Percentiles rank a stretch among this genome's conserved stretches.
phyloP scores from a whole-genome alignment of 1,139 yeast genomes.

The Suhomyces kunorum region DNA sequence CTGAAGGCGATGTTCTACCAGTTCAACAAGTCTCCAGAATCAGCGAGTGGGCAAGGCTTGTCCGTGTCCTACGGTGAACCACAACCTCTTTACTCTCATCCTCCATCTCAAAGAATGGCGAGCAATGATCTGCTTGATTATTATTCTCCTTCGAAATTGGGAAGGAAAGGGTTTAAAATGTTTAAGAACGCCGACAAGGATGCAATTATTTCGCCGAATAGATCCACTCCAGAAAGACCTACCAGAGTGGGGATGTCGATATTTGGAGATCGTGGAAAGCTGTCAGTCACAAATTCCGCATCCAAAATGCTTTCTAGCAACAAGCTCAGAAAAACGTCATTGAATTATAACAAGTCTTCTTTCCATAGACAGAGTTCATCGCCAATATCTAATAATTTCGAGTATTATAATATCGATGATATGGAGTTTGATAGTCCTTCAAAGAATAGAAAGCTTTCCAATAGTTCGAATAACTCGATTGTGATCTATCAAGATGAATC shows the following conservation, averaged over 20 bases:
- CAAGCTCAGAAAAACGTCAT: conserved; percentile 19
- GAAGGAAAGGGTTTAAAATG: conserved; percentile 36
- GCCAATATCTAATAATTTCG: conserved; percentile 24
- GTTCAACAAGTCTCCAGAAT: conserved; percentile 14
- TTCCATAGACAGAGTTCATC: conserved; percentile 21
- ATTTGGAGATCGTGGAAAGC: conserved; percentile 19
- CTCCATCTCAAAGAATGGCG: conserved; percentile 5
- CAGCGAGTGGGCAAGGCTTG: neutral
- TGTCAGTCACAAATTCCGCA: conserved; percentile 3
- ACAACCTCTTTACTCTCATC: conserved; percentile 4
- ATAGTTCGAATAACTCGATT: conserved; percentile 19
- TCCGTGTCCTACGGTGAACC: neutral
- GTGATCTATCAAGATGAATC: conserved; percentile 19
- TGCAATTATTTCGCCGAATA: conserved; percentile 37
- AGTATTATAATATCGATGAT: conserved; percentile 35
- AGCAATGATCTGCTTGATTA: conserved; percentile 15
- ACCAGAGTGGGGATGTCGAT: conserved; percentile 19
- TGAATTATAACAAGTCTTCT: conserved; percentile 22
- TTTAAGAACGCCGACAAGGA: conserved; percentile 36
- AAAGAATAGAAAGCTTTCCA: conserved; percentile 34
- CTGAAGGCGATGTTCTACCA: conserved; percentile 15
- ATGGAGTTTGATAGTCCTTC: conserved; percentile 39
- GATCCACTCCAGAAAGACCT: conserved; percentile 24
- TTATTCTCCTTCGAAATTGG: conserved; percentile 36
- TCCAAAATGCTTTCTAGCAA: conserved; percentile 11